Percentiles rank a stretch among this genome's conserved stretches.
Conservation (phyloP, 345 rosid species). For the Schrenkiella parvula region DNA sequence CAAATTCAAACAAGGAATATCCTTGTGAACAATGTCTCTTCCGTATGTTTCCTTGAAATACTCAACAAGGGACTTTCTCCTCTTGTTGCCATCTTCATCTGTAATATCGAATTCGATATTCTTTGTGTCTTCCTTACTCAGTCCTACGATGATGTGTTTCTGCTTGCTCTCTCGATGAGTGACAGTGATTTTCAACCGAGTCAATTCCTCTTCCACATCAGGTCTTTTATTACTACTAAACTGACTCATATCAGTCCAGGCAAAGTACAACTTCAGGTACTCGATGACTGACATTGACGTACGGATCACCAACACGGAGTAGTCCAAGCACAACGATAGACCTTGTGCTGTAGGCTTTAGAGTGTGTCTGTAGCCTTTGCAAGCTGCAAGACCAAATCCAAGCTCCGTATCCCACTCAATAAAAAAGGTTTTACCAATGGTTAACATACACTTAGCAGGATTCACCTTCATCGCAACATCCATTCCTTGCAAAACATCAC, state of each 20-base stretch:
- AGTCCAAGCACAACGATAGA: constrained; percentile 66
- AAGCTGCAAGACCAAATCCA: constrained; percentile 54
- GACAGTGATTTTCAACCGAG: constrained; percentile 55
- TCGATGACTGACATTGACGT: constrained; percentile 56
- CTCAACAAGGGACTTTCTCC: constrained; percentile 37
- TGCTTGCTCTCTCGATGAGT: constrained; percentile 65
- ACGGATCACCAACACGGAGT: constrained; percentile 66
- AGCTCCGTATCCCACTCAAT: constrained; percentile 37
- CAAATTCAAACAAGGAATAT: constrained; percentile 73
- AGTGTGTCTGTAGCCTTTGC: constrained; percentile 69
- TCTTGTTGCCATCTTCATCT: constrained; percentile 44
- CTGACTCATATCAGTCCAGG: constrained; percentile 21
- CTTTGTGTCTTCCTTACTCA: constrained; percentile 44
- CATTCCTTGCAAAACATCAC: constrained; percentile 81
- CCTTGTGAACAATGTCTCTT: constrained; percentile 38
- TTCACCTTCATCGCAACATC: constrained; percentile 94
- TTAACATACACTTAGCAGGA: constrained; percentile 55
- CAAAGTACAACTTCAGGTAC: constrained; percentile 47
- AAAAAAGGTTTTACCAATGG: constrained; percentile 61
- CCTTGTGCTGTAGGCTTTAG: constrained; percentile 77
- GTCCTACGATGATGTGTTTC: constrained; percentile 46
- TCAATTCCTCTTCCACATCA: constrained; percentile 51
- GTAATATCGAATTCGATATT: constrained; percentile 35
- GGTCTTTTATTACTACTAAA: no score
- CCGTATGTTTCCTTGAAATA: constrained; percentile 59